Percentiles rank a stretch among this genome's conserved stretches.
Conservation (phyloP, 768 basidiomycete genomes). For the Collybiopsis confluens region DNA sequence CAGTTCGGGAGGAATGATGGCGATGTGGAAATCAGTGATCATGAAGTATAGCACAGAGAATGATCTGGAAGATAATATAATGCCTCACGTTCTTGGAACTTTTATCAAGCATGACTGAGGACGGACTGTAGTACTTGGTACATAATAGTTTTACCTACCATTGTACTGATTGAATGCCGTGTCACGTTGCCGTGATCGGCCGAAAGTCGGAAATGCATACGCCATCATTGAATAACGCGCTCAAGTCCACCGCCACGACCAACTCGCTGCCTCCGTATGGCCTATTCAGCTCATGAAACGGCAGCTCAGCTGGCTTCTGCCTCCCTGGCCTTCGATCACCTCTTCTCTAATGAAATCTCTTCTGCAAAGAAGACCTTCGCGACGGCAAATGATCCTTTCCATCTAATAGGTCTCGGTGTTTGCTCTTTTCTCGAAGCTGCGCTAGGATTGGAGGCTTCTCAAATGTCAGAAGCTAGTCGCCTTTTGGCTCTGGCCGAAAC, state of each 20-base stretch:
- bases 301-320: slow-evolving; percentile 29
- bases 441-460: slow-evolving; percentile 71
- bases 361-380: slow-evolving; percentile 49
- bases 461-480: slow-evolving; percentile 60
- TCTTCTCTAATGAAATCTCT: slow-evolving; percentile 66
- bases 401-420: slow-evolving; percentile 67
- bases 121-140: neutral
- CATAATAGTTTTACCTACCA: too few species aligned
- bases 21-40: slow-evolving; percentile 44
- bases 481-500: slow-evolving; percentile 57
- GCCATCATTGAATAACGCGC: too few species aligned
- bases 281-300: neutral
- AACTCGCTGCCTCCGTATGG: too few species aligned
- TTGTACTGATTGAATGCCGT: too few species aligned
- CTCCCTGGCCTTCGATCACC: slow-evolving; percentile 54
- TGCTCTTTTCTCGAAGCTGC: slow-evolving; percentile 75
- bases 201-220: too few species aligned
- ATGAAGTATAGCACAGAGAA: slow-evolving; percentile 10
- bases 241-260: too few species aligned
- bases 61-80: neutral
- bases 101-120: neutral
- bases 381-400: slow-evolving; percentile 51
- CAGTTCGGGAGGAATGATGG: slow-evolving; percentile 22
- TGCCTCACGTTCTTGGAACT: neutral
- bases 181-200: too few species aligned